Evolutionary conservation across 495 filamentous ascomycete species (phyloP), one percentile per base, ranked within the genome.

Genomic region (Tuber umbilicatum): DNA sequence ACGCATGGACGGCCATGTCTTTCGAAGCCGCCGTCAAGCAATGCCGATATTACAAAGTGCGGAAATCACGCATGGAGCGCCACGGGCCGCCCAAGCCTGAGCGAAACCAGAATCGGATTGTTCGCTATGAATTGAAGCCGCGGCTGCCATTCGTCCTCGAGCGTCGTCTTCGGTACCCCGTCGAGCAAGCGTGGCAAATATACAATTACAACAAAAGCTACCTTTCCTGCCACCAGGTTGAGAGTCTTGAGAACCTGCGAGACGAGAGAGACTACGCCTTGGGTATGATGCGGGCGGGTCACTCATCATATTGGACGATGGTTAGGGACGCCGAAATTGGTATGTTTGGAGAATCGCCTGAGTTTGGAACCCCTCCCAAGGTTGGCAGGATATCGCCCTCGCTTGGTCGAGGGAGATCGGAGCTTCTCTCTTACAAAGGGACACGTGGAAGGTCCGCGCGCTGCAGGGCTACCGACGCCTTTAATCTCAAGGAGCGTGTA

Each of bases 21-120:
- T 60, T 16, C 50, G 16, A 16, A 31, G n/a, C n/a, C 0, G n/a
- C n/a, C 2, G 50, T 27, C 0, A 60, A 60, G 10, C 1, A 31
- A 31, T 60, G 10, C 0, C 5, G 9, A 31, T 0, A 10, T 14
- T 4, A 3, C 0, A 0, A 2, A 31, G 47, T 1, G 3, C 27
- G n/a, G 0, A 60, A 31, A 16, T 12, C 10, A 5, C n/a, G 14
- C 2, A 0, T 10, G 0, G 31, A 16, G 3, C 2, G 27, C 3
- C n/a, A 0, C 50, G 16, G 6, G 0, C n/a, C 10, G 10, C 5
- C n/a, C 50, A 1, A 60, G n/a, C n/a, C n/a, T 0, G 10, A 0
- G n/a, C 9, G 16, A 31, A 9, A 10, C n/a, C 31, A 60, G n/a
- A 1, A 4, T 16, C 2, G 31, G 2, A 60, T 60, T 31, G 27